These are phyloP conservation scores for Emydomyces testavorans DNA, from an alignment of 2,329 filamentous ascomycete genomes.

Conservation along the genomic window DNA sequence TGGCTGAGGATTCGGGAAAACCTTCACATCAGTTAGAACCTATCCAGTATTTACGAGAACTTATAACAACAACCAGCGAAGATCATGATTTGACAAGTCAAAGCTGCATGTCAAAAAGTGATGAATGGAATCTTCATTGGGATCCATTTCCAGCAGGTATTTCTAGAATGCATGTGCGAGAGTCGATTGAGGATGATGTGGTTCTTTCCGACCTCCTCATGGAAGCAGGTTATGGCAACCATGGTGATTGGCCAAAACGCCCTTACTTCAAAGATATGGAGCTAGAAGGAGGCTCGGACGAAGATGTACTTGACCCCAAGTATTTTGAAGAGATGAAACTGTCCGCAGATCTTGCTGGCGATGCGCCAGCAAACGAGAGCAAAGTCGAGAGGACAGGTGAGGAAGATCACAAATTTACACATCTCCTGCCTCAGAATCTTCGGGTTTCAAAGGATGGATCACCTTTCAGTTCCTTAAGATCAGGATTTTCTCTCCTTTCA, in stretches of 20 bases:
- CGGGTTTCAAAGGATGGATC: not conserved
- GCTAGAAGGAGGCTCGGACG: not conserved
- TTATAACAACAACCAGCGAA: not conserved
- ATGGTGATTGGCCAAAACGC: not conserved
- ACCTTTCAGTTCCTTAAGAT: not conserved
- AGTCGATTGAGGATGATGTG: not conserved
- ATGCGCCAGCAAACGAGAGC: too few species aligned
- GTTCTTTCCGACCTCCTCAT: not conserved
- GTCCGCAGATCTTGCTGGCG: too few species aligned
- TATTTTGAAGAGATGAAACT: too few species aligned
- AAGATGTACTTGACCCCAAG: not conserved
- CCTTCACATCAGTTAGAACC: not conserved
- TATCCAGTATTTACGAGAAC: not conserved
- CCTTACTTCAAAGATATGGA: not conserved
- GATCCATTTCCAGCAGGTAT: slow-evolving; percentile 6
- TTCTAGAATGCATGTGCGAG: not conserved
- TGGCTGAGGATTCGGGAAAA: not conserved
- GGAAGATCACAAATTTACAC: not conserved
- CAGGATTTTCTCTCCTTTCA: not conserved
- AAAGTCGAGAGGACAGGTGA: too few species aligned
- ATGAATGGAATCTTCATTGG: slow-evolving; percentile 9
- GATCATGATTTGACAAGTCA: not conserved
- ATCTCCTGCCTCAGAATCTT: not conserved
- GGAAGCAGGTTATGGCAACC: not conserved
- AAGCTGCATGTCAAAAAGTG: not conserved